phyloP scores from a whole-genome alignment of 768 basidiomycete species.

The Leccinum subgranulosum region DNA sequence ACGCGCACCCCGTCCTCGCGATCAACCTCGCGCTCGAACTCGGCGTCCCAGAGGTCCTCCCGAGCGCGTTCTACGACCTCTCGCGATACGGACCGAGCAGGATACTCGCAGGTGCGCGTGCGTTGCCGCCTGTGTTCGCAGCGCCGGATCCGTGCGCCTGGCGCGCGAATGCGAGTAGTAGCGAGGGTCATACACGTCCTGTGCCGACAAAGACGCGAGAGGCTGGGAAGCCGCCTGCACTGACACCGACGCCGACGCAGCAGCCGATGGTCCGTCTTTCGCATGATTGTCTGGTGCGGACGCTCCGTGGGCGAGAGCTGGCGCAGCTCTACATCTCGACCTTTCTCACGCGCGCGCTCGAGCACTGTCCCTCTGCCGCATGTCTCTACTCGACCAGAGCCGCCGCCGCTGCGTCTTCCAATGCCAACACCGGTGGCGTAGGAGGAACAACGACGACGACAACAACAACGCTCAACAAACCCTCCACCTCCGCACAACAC shows the following conservation, averaged over 20 bases:
- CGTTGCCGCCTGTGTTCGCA: conserved; percentile 32
- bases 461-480: neutral
- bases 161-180: neutral
- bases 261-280: conserved; percentile 31
- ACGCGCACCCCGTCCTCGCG: conserved; percentile 65
- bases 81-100: conserved; percentile 70
- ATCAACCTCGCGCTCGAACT: conserved; percentile 70
- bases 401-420: neutral
- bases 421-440: neutral
- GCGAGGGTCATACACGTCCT: no score
- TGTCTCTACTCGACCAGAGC: conserved; percentile 43
- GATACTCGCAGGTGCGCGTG: conserved; percentile 52
- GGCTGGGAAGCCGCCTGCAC: neutral
- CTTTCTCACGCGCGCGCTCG: conserved; percentile 57
- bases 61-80: conserved; percentile 72
- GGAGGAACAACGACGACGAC: neutral
- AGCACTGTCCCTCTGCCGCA: conserved; percentile 43
- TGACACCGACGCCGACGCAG: neutral
- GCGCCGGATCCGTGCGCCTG: conserved; percentile 17
- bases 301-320: conserved; percentile 61
- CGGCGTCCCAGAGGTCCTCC: conserved; percentile 53
- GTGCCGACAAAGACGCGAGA: neutral
- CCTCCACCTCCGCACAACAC: conserved; percentile 16
- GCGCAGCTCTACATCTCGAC: conserved; percentile 59
- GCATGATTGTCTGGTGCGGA: conserved; percentile 38